Evolutionary conservation across 768 basidiomycete genomes (phyloP).

Genomic region (Clavaria fumosa): DNA sequence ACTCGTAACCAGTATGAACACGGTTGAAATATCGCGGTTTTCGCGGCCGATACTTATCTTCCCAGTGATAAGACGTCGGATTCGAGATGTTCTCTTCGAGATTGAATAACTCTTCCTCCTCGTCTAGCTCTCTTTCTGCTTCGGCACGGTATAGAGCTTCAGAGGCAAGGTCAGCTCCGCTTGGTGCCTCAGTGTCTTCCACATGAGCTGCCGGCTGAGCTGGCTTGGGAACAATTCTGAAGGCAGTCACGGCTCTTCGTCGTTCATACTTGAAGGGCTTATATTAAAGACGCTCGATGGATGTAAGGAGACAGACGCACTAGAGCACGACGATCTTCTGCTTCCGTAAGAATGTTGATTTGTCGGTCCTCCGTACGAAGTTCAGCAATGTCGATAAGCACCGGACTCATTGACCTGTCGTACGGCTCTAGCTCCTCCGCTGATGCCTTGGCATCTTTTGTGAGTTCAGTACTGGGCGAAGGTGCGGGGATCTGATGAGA

Average conservation of each 20-base stretch:
- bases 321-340: slow-evolving; percentile 45
- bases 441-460: slow-evolving; percentile 16
- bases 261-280: slow-evolving; percentile 48
- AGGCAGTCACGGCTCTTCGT: slow-evolving; percentile 67
- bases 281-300: slow-evolving; percentile 4
- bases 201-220: slow-evolving; percentile 43
- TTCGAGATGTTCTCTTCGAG: slow-evolving; percentile 77
- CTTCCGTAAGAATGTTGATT: slow-evolving; percentile 58
- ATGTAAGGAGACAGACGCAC: slow-evolving; percentile 29
- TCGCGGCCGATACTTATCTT: slow-evolving; percentile 93
- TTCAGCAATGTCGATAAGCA: slow-evolving; percentile 53
- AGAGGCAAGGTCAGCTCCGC: slow-evolving; percentile 63
- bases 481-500: too few relatives aligned
- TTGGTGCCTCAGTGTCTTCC: slow-evolving; percentile 40
- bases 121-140: slow-evolving; percentile 84
- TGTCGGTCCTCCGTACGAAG: slow-evolving; percentile 67
- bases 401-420: slow-evolving; percentile 74
- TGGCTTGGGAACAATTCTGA: slow-evolving; percentile 75
- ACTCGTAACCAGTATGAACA: slow-evolving; percentile 97
- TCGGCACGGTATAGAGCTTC: slow-evolving; percentile 86
- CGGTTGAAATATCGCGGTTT: slow-evolving; percentile 98
- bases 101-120: slow-evolving; percentile 93
- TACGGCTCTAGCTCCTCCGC: slow-evolving; percentile 66
- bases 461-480: too few relatives aligned
- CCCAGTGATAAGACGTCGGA: slow-evolving; percentile 88